Percentiles rank a stretch among this genome's conserved stretches.
Conservation (phyloP, 2,329 filamentous ascomycete genomes). For the Hypoxylon sp. region DNA sequence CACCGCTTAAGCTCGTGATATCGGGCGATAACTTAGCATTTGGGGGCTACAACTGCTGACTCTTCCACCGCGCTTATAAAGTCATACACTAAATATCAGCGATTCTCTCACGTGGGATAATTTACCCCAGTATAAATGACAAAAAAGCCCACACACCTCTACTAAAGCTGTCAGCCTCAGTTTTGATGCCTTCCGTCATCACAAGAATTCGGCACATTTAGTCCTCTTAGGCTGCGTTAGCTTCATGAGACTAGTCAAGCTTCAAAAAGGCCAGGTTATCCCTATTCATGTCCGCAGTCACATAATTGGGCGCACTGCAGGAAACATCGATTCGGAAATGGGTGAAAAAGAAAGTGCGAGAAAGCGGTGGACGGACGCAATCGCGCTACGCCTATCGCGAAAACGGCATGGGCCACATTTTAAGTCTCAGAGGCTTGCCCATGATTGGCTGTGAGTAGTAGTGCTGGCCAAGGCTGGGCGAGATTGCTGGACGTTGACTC, state of each 20-base stretch:
- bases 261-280: constrained; percentile 29
- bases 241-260: constrained; percentile 25
- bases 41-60: constrained; percentile 21
- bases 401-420: constrained; percentile 31
- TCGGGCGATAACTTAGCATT: constrained; percentile 23
- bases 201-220: constrained; percentile 34
- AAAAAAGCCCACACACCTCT: constrained; percentile 10
- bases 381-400: constrained; percentile 31
- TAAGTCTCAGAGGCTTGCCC: constrained; percentile 28
- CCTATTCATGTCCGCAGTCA: constrained; percentile 19
- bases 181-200: constrained; percentile 29
- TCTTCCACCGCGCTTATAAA: constrained; percentile 14
- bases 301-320: constrained; percentile 39
- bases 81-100: constrained; percentile 14
- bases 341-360: constrained; percentile 39
- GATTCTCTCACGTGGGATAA: constrained; percentile 25
- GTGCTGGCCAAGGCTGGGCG: constrained; percentile 39
- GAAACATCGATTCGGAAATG: constrained; percentile 27
- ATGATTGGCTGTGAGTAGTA: constrained; percentile 25
- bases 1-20: constrained; percentile 32
- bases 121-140: constrained; percentile 16
- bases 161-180: constrained; percentile 32
- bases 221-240: constrained; percentile 33
- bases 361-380: constrained; percentile 40
- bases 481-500: constrained; percentile 17